These are phyloP conservation scores for Lepidium aucheri DNA, from an alignment of 345 rosid genomes.

Conservation along the genomic window DNA sequence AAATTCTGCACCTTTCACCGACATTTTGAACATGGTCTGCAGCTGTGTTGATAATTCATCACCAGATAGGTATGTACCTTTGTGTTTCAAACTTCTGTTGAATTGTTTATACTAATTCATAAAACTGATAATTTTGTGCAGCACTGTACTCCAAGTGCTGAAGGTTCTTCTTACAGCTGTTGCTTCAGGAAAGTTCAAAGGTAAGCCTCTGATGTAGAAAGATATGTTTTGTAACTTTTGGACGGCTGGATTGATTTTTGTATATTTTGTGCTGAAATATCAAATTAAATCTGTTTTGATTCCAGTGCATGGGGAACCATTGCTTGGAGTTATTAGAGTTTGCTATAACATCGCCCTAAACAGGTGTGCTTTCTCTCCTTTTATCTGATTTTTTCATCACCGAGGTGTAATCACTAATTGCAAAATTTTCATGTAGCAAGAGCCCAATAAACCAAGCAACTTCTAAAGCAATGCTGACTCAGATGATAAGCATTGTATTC, in stretches of 20 bases:
- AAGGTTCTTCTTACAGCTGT: constrained; percentile 97
- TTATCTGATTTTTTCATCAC: neutral
- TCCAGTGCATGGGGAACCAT: constrained; percentile 94
- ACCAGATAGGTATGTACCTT: constrained; percentile 65
- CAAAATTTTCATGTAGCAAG: constrained; percentile 64
- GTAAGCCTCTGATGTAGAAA: constrained; percentile 32
- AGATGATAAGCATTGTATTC: constrained; percentile 90
- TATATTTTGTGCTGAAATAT: neutral
- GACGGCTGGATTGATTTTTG: neutral
- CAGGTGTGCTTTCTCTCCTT: constrained; percentile 45
- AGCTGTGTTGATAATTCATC: constrained; percentile 88
- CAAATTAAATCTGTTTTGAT: constrained; percentile 6
- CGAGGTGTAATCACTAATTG: constrained; percentile 21
- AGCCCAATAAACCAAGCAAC: constrained; percentile 97
- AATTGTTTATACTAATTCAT: constrained; percentile 21
- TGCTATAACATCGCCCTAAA: constrained; percentile 96
- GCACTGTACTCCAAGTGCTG: constrained; percentile 87
- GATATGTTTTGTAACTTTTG: constrained; percentile 9
- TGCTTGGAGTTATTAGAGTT: constrained; percentile 91
- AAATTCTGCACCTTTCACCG: constrained; percentile 72
- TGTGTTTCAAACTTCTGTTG: constrained; percentile 8
- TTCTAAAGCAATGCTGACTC: constrained; percentile 98
- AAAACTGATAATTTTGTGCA: constrained; percentile 35
- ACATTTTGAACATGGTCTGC: constrained; percentile 84
- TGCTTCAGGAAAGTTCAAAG: constrained; percentile 90